Base-by-base conservation (phyloP, 2,329 filamentous ascomycete species). In the Rhinocladiella similis region DNA sequence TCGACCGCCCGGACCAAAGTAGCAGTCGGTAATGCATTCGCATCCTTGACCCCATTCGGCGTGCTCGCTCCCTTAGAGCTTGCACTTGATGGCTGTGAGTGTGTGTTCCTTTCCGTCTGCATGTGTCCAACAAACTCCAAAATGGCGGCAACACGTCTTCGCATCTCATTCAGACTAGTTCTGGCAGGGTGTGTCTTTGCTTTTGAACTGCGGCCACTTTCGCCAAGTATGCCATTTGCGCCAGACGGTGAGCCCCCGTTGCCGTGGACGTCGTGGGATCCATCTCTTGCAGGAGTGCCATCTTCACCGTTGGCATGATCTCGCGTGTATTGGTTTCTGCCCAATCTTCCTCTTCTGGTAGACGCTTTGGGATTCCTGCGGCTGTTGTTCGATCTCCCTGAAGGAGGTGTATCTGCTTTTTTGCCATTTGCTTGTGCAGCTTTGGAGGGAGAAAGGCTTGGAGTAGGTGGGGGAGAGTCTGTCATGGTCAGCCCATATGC, bases 81-180 rank as follows among this genome's bases (percentile, higher is more conserved):
- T 70, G 65, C 66, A 50, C 50, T 57, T 16, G 53, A 50, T 33
- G 59, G 65, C 49, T 72, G 66, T 77, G 73, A 78, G 59, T 75
- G 73, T 71, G 27, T 83, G 85, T 1, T 90, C 91, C 96, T 83
- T 67, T 97, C 92, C 5, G 96, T 80, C 71, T 97, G 91, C 55
- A 91, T 93, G 63, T 90, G 85, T 3, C 89, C 87, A 61, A 97
- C 96, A 68, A 93, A 97, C 65, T 94, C 91, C 57, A 96, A 81
- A 69, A 97, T 95, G 18, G 84, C 88, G 3, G 89, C 84, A 5
- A 92, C 90, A 9, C 91, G 87, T 62, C 89, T 85, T 73, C 89
- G 90, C 84, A 96, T 91, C 68, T 96, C 91, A 57, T 87, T 87
- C 86, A 95, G 89, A 25, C 86, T 92, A 55, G 91, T 83, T 65